Evolutionary conservation across 2,329 filamentous ascomycete species (phyloP), one percentile per base, ranked within the genome.

Genomic region (Curvularia lunata): DNA sequence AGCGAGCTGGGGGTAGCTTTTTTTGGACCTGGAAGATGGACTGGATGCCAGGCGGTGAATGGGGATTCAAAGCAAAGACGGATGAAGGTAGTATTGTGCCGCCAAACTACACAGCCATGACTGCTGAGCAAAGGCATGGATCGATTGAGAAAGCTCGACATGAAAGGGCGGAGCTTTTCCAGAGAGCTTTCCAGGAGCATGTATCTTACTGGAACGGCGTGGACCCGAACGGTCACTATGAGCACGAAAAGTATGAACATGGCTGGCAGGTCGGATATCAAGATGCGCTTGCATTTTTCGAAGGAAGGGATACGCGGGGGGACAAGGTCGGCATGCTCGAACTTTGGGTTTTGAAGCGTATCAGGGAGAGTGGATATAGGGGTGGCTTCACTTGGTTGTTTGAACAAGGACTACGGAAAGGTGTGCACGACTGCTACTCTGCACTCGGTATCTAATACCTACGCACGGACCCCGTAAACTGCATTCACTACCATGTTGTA

Each of bases 11-110:
- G 2, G 85, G 85, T 1, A 78, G 77, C 30, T 86, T 82, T 65
- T 87, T 87, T 74, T 86, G 85, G 85, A 86, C 85, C 0, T 83
- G 79, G 66, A 84, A 84, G 53, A 86, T 86, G 84, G 80, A 85
- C 61, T 86, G 84, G 84, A 84, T 85, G 80, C 80, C 81, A n/a
- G 85, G 84, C 12, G 84, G 84, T 12, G 84, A 85, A 69, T 87
- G 85, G 85, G 84, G 84, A 0, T 86, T 87, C 72, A 78, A 79
- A 19, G 78, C 82, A 37, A 83, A 85, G 72, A 79, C 77, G 8
- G 79, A 82, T 21, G 78, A 77, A 21, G 72, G 75, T 2, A 66
- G 65, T 79, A 84, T 34, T 52, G 63, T 37, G 68, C 75, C 52
- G 70, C 83, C 54, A 64, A 63, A 1, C 62, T 83, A 48, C 56